These are phyloP conservation scores for Uronychia binucleata DNA, from an alignment of 73 alveolate species.

Conservation along the genomic window DNA sequence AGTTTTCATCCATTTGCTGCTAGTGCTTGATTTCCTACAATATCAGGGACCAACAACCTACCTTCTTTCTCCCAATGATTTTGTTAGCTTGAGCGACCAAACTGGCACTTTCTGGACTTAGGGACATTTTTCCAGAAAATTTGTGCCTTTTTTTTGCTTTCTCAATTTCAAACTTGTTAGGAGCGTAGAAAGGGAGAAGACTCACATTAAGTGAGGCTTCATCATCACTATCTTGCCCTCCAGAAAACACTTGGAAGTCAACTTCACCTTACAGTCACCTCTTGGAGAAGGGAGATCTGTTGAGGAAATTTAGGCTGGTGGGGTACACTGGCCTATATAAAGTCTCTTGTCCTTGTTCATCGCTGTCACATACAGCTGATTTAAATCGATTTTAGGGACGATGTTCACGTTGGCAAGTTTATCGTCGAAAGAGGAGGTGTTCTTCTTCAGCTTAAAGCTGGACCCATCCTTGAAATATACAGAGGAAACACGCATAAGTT, in stretches of 20 bases:
- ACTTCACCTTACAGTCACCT: neutral
- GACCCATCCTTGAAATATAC: neutral
- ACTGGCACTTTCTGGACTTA: neutral
- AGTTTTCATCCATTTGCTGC: neutral
- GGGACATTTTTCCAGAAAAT: neutral
- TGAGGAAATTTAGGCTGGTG: neutral
- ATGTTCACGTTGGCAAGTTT: neutral
- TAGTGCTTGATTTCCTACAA: neutral
- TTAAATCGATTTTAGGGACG: neutral
- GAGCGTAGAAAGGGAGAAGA: neutral
- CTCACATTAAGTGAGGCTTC: neutral
- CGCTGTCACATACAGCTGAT: neutral
- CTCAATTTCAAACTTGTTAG: neutral
- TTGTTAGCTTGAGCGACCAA: neutral
- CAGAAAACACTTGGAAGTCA: neutral
- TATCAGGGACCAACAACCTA: too few species aligned
- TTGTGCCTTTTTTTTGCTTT: neutral
- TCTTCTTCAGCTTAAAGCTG: neutral
- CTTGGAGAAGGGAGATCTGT: neutral
- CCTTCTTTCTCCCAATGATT: neutral
- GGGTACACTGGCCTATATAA: neutral
- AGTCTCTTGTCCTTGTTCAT: neutral
- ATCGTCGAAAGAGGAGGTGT: neutral
- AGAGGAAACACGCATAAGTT: neutral
- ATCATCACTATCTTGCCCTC: neutral